These are phyloP conservation scores for Acanthamoeba lenticulata DNA, from an alignment of 208 protist genomes.

Conservation along the genomic window DNA sequence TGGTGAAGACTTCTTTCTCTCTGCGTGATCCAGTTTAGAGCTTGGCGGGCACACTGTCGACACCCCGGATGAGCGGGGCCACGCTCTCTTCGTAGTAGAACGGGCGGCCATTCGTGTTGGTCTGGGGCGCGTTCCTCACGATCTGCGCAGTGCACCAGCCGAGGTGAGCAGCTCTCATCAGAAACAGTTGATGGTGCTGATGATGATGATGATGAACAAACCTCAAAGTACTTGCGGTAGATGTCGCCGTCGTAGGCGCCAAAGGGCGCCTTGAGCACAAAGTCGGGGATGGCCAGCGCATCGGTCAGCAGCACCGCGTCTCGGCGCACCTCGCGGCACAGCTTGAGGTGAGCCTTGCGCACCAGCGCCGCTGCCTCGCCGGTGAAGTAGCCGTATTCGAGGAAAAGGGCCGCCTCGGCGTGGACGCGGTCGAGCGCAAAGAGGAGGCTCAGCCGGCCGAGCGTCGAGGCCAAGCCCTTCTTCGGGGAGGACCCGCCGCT, in stretches of 20 bases:
- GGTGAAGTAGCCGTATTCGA: slow-evolving; percentile 49
- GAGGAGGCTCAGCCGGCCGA: neutral
- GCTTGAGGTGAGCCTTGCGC: neutral
- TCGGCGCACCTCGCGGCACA: slow-evolving; percentile 22
- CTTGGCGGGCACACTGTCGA: neutral
- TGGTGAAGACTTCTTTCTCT: too few relatives aligned
- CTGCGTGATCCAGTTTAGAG: too few relatives aligned
- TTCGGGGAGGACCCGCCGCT: too few relatives aligned
- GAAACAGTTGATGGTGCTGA: neutral
- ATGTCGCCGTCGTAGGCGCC: slow-evolving; percentile 57
- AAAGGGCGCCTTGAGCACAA: slow-evolving; percentile 18
- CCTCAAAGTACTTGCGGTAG: slow-evolving; percentile 63
- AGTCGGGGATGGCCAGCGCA: slow-evolving; percentile 4
- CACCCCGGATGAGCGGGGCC: neutral
- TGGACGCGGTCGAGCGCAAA: neutral
- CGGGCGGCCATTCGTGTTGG: neutral
- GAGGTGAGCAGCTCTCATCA: neutral
- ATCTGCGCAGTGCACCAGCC: neutral
- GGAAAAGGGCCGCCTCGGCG: slow-evolving; percentile 5
- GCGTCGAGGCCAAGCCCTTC: neutral
- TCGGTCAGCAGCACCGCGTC: slow-evolving; percentile 19
- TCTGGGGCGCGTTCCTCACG: neutral
- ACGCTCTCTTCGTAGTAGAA: slow-evolving; percentile 40
- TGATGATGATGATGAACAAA: neutral
- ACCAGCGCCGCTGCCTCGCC: neutral